Conservation (phyloP, 1,284 basidiomycete genomes). For the Sporisorium scitamineum region DNA sequence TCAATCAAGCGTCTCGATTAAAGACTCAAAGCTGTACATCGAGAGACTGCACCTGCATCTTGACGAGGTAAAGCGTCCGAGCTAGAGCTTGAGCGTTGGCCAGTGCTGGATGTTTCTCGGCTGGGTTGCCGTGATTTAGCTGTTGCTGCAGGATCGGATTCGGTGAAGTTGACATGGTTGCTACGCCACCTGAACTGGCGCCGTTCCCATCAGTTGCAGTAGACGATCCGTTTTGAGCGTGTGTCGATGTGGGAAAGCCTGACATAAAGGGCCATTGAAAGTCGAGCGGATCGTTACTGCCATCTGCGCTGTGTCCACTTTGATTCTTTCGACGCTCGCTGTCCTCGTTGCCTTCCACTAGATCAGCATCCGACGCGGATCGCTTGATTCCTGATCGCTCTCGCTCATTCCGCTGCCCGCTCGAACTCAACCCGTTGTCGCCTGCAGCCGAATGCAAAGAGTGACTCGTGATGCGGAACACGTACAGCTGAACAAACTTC, state of each 20-base stretch:
- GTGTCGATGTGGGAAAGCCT: constrained; percentile 28
- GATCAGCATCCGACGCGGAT: constrained; percentile 31
- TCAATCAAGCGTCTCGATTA: not conserved
- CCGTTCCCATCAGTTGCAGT: not conserved
- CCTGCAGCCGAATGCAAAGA: constrained; percentile 31
- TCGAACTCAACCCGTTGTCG: constrained; percentile 1
- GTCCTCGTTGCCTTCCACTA: constrained; percentile 7
- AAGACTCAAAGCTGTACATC: constrained; percentile 29
- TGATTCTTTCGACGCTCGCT: constrained; percentile 1
- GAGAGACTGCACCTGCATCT: constrained; percentile 46
- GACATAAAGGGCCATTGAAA: constrained; percentile 52
- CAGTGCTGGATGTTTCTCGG: constrained; percentile 51
- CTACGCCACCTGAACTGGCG: not conserved
- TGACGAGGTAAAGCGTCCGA: constrained; percentile 44
- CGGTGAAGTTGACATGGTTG: constrained; percentile 2
- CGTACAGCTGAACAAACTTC: constrained; percentile 54
- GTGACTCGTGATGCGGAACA: constrained; percentile 47
- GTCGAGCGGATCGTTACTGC: constrained; percentile 21
- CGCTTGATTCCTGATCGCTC: constrained; percentile 24
- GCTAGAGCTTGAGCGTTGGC: constrained; percentile 49
- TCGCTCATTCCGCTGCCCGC: constrained; percentile 1
- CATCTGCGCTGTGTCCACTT: constrained; percentile 6
- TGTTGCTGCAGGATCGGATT: constrained; percentile 37
- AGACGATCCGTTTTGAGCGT: not conserved
- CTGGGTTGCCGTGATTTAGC: constrained; percentile 32